Evolutionary conservation across 2,329 filamentous ascomycete genomes (phyloP), one percentile per base, ranked within the genome.

Genomic region (Talaromyces piceae): DNA sequence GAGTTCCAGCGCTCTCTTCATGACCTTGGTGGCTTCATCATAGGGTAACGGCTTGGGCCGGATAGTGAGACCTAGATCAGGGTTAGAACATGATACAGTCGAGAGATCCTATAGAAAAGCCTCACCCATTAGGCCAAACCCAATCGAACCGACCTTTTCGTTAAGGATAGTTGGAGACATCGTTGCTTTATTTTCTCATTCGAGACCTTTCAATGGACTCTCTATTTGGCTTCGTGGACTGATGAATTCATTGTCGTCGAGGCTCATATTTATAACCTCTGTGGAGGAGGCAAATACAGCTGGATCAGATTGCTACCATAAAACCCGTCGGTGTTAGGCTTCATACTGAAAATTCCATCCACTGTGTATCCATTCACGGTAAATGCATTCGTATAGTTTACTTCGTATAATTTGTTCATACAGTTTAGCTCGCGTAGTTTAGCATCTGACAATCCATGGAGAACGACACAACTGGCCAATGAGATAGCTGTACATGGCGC

Each of bases 91-190:
- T 37, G 33, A 37, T n/a, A 37, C 7, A 20, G 20, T 37, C 1
- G 7, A 18, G 4, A 20, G 4, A 9, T 12, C 16, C 31, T 37
- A 18, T 9, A 51, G 54, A 47, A 47, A 22, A 58, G n/a, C n/a
- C 67, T 52, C 67, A 77, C 76, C 71, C 77, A 81, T 79, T 30
- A 80, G 70, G 56, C 79, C 78, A 58, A 73, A 79, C 62, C 78
- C 79, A 45, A 76, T 75, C 23, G 67, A 60, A 49, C 77, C 76
- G 46, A 81, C 66, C 58, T 63, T 59, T 39, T 43, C 23, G 23
- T 45, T 50, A 16, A 25, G 27, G 16, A 50, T 50, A 20, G 41
- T 50, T 2, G 28, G 7, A 37, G 33, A 11, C 33, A 37, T 37
- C 11, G 16, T 20, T 37, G 16, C 2, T 6, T 11, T 37, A 18